Evolutionary conservation across 2,329 filamentous ascomycete genomes (phyloP), one percentile per base, ranked within the genome.

Genomic region (Akanthomyces dipterigenus): DNA sequence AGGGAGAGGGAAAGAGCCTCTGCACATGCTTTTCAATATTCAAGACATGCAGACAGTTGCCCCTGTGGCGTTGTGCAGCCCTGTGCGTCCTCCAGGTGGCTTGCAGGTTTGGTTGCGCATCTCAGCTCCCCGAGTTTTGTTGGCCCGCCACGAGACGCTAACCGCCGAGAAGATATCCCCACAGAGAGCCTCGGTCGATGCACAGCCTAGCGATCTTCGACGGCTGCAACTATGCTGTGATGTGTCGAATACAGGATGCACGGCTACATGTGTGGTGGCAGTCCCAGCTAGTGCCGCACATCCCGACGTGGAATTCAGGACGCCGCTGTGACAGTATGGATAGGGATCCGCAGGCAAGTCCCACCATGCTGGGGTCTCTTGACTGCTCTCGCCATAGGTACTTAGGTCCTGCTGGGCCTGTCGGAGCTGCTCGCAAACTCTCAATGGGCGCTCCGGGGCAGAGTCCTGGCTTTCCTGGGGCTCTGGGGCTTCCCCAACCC

Each of bases 21-120:
- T 22, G 26, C 56, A 59, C 56, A 59, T 59, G 56, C 48, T 51
- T 40, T 46, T 34, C 34, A 9, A 43, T 12, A 34, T 28, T 18
- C 26, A 24, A 50, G 36, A 59, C 38, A 45, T 43, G 48, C 56
- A 59, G 48, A 36, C 24, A 2, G 4, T 36, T 43, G n/a, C 56
- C 56, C 56, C 56, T 60, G 48, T 58, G 56, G 48, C 56, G 56
- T 26, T 60, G 26, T 38, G 26, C 38, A 60, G 56, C 56, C 56
- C 38, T 53, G 56, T 42, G 31, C 18, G 46, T 53, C n/a, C 20
- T 14, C 16, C 38, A 24, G 11, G 24, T 59, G 46, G 46, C 55
- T 26, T 51, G 24, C 45, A 50, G 46, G 22, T 26, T 60, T 28
- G 46, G 45, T 22, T 26, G 11, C 22, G 20, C 45, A 22, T 45